Evolutionary conservation across 2,329 filamentous ascomycete genomes (phyloP).

Genomic region (Fusarium marasasianum): DNA sequence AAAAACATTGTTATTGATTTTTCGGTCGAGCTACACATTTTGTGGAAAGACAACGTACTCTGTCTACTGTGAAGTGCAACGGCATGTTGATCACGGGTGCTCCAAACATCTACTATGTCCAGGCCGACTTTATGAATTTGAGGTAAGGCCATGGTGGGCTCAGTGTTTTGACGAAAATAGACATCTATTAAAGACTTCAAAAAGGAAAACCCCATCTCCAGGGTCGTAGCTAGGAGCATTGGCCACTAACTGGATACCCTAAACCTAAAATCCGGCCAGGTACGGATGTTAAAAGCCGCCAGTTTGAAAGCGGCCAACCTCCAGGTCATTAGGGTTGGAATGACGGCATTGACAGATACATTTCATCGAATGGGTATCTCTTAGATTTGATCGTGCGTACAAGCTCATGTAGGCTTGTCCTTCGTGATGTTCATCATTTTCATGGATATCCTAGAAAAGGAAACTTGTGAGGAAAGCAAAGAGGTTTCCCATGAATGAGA

Average conservation of each 20-base stretch:
- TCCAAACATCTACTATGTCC: not conserved
- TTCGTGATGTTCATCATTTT: not conserved
- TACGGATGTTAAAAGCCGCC: not conserved
- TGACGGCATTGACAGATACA: slow-evolving; percentile 5
- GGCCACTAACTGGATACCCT: slow-evolving; percentile 5
- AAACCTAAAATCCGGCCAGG: slow-evolving; percentile 14
- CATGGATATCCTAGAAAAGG: not conserved
- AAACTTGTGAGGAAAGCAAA: not conserved
- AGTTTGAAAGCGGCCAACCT: not conserved
- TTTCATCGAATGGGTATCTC: slow-evolving; percentile 6
- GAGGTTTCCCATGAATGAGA: slow-evolving; percentile 14
- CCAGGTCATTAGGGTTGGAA: not conserved
- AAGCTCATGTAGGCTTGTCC: not conserved
- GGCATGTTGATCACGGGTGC: too few species aligned
- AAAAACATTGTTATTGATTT: not conserved
- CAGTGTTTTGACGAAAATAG: not conserved
- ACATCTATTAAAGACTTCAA: not conserved
- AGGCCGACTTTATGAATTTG: not conserved
- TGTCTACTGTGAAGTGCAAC: not conserved
- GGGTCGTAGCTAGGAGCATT: not conserved
- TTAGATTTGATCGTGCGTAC: not conserved
- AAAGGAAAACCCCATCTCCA: not conserved
- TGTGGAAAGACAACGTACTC: not conserved
- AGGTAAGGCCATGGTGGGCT: too few species aligned
- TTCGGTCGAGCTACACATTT: not conserved